Base-by-base conservation (phyloP, 768 basidiomycete genomes). In the Sarcomyxa edulis region DNA sequence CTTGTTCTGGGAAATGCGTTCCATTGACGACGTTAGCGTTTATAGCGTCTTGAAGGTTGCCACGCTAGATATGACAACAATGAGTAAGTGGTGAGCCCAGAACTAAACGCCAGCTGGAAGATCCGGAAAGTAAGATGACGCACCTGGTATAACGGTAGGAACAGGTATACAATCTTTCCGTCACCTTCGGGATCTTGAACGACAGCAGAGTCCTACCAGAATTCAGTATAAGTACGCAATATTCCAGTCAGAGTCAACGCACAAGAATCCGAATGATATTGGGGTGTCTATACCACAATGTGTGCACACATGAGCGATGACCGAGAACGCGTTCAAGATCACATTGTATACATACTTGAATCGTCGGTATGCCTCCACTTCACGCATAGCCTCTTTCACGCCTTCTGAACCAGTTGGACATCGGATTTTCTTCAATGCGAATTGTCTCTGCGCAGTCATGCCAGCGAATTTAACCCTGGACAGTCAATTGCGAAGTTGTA, bases 251-350 rank as follows among this genome's bases (percentile, higher is more conserved):
- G 16, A 18, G 35, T 31, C 14, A 5, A 64, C 65, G 39, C 49
- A 86, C 89, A 59, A 95, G 62, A 58, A 95, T 92, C 25, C 86
- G 86, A 56, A 99, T 99, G 52, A 98, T 97, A 59, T 98, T 97
- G 14, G 86, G 87, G 59, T 97, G 95, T 57, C 90, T 93, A 48
- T 20, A 43, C n/a, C n/a, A 32, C 46, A 33, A 40, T 26, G 14
- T 44, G 16, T 39, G 33, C 14, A n/a, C 23, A 6, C 18, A 28
- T 6, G 37, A 32, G 21, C 21, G n/a, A 10, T 23, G n/a, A 36
- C 3, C 10, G 33, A 26, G 21, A 21, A 23, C 16, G 29, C 12
- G 19, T n/a, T n/a, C n/a, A n/a, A n/a, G n/a, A n/a, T n/a, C n/a
- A n/a, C 7, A 34, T 19, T 14, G 4, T 12, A 27, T 16, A 69